These are phyloP conservation scores for Acacia concinna DNA, from an alignment of 331 rosid species.

Conservation along the genomic window DNA sequence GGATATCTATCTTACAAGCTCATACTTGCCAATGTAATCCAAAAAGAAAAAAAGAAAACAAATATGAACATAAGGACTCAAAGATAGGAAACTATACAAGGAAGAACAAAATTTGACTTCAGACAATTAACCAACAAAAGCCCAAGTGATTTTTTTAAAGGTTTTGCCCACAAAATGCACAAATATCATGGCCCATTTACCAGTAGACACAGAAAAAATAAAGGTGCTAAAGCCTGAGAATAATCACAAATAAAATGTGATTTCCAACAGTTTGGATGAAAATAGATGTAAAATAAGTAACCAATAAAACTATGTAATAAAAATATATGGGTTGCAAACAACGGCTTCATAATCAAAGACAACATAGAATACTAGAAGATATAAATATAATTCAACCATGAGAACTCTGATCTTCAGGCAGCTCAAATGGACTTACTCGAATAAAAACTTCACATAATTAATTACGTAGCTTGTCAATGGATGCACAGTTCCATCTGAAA, in stretches of 20 bases:
- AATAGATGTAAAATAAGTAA: background rate
- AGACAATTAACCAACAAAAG: background rate
- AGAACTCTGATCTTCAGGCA: constrained; percentile 21
- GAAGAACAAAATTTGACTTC: background rate
- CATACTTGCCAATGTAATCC: too few relatives aligned
- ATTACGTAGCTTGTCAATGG: constrained; percentile 98
- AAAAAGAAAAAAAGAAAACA: too few relatives aligned
- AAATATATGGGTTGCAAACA: background rate
- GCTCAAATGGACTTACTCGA: constrained; percentile 69
- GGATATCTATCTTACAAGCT: too few relatives aligned
- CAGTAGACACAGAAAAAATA: background rate
- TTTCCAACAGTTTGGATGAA: background rate
- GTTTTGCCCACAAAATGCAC: background rate
- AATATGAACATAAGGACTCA: background rate
- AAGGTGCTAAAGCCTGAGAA: background rate
- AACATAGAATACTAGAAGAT: constrained; percentile 25
- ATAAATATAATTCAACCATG: background rate
- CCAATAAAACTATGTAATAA: background rate
- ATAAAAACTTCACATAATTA: constrained; percentile 94
- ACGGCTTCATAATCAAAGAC: background rate
- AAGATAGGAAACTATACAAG: background rate
- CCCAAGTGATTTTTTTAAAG: background rate
- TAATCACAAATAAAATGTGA: background rate
- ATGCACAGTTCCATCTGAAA: constrained; percentile 97
- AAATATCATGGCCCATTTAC: background rate